phyloP scores from a whole-genome alignment of 2,329 filamentous ascomycete genomes.

The Colletotrichum eleusines region DNA sequence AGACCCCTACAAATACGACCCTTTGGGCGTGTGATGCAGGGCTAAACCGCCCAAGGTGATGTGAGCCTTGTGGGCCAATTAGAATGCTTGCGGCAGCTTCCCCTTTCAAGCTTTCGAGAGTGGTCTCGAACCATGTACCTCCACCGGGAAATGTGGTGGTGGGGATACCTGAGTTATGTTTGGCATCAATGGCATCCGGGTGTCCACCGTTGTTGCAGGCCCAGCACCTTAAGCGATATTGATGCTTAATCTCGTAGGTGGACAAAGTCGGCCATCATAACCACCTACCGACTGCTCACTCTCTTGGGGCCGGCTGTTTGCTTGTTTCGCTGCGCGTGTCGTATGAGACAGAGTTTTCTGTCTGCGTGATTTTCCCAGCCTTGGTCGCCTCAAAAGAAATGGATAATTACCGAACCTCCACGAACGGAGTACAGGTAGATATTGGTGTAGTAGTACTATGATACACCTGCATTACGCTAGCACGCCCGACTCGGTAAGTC shows the following conservation, averaged over 20 bases:
- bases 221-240: slow-evolving; percentile 39
- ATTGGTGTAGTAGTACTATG: no score
- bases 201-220: slow-evolving; percentile 24
- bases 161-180: slow-evolving; percentile 34
- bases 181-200: slow-evolving; percentile 31
- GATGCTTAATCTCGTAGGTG: slow-evolving; percentile 19
- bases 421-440: no score
- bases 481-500: background rate
- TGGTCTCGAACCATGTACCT: slow-evolving; percentile 37
- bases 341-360: slow-evolving; percentile 19
- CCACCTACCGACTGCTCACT: slow-evolving; percentile 19
- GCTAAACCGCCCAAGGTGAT: slow-evolving; percentile 14
- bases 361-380: slow-evolving; percentile 8
- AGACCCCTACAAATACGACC: background rate
- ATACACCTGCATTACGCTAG: background rate
- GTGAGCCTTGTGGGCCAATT: slow-evolving; percentile 21
- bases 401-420: background rate
- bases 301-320: background rate
- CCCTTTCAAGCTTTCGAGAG: slow-evolving; percentile 28
- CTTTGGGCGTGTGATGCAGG: slow-evolving; percentile 14
- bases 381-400: slow-evolving; percentile 26
- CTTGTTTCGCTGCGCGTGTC: background rate
- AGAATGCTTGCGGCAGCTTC: slow-evolving; percentile 30
- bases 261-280: slow-evolving; percentile 15
- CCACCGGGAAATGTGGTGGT: slow-evolving; percentile 31